A percentile compares a stretch with the other conserved stretches of the same genome.
Evolutionary conservation across 148 eudicot genomes (phyloP).

Genomic region (Chenopodium berlandieri): DNA sequence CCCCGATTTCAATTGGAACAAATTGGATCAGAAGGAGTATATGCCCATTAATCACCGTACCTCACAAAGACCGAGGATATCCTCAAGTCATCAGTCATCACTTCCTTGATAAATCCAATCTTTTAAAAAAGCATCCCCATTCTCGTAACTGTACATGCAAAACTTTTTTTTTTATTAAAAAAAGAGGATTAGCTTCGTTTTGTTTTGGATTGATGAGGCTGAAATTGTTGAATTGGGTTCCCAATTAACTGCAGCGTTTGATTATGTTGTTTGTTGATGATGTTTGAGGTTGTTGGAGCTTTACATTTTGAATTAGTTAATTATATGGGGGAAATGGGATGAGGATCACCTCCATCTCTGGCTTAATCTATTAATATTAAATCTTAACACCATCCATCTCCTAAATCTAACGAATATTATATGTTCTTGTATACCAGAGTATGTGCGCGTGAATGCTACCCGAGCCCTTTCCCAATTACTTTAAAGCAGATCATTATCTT

Average conservation of each 20-base stretch:
- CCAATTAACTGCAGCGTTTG: neutral
- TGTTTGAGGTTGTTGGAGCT: too few relatives aligned
- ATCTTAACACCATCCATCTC: neutral
- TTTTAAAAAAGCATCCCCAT: neutral
- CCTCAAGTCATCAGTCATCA: neutral
- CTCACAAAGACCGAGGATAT: neutral
- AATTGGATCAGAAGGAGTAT: too few relatives aligned
- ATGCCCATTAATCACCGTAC: neutral
- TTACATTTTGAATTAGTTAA: too few relatives aligned
- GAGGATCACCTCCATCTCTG: neutral
- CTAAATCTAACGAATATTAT: neutral
- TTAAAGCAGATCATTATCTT: neutral
- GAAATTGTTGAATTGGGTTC: too few relatives aligned
- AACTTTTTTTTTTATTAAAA: neutral
- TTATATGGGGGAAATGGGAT: neutral
- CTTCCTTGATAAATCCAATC: neutral
- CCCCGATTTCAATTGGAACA: too few relatives aligned
- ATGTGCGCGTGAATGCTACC: too few relatives aligned
- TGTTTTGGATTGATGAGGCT: neutral
- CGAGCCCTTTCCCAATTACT: too few relatives aligned
- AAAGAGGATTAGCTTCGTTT: neutral
- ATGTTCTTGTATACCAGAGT: too few relatives aligned
- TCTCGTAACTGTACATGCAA: neutral
- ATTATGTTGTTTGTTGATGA: neutral
- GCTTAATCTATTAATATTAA: neutral